Base-by-base conservation (phyloP, 2,329 filamentous ascomycete genomes). In the Elsinoe necatrix region DNA sequence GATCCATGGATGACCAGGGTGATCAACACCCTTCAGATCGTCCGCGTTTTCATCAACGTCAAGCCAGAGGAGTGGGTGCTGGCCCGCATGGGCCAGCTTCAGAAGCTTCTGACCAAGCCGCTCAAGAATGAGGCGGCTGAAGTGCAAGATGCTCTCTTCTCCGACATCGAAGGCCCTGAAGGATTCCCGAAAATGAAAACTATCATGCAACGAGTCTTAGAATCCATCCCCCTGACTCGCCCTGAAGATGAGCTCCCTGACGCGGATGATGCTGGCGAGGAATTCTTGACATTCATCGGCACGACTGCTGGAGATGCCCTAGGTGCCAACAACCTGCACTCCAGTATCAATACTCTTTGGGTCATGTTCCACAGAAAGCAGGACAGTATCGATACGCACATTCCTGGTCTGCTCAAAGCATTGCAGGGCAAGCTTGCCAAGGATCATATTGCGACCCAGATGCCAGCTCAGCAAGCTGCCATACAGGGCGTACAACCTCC, bases 311-410 rank as follows among this genome's bases (percentile, higher is more conserved):
- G 88, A 0, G 93, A 97, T 71, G 86, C 87, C 8, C 82, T 98
- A 62, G 87, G 87, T 4, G 59, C 57, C 16, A 57, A 54, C 20
- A 56, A 56, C 20, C 47, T 57, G 9, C 55, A 57, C 31, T 89
- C 91, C 11, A 90, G 89, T 43, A 86, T 98, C 68, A 96, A 95
- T 68, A 86, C 95, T 21, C 75, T 98, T 14, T 97, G 91, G 91
- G 93, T 89, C 14, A 75, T 99, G 18, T 89, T 89, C 4, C 83
- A 88, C 64, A 85, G 88, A 59, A 91, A 88, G 65, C 88, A 92
- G 1, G 83, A 86, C 12, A 85, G 93, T 61, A 89, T 98, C 60
- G 93, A 98, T 69, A 80, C 88, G 59, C 93, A 98, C 66, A 90
- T 97, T 56, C 77, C 81, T 2, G 83, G 86, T 25, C 77, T 98